These are phyloP conservation scores for Lactarius pseudohatsudake DNA, from an alignment of 768 basidiomycete species.

Conservation along the genomic window DNA sequence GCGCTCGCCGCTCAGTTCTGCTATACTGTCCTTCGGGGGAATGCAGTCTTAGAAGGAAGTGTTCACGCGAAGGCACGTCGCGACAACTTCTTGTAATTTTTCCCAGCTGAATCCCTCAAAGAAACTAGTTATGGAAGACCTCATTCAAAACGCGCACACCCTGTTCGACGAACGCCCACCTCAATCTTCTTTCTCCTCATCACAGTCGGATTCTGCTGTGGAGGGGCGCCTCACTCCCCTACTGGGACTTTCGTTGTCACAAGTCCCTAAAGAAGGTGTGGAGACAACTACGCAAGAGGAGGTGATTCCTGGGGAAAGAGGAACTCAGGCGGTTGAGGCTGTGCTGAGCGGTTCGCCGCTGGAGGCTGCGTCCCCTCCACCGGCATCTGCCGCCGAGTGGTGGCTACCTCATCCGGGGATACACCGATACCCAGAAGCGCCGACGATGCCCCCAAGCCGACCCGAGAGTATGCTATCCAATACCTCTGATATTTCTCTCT, in stretches of 20 bases:
- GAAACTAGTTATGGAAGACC: neutral
- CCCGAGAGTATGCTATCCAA: neutral
- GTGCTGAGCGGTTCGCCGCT: too few species aligned
- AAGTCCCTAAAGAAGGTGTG: neutral
- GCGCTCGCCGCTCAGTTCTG: neutral
- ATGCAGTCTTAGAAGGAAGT: neutral
- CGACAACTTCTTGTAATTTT: neutral
- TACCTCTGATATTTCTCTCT: neutral
- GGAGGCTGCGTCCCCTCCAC: neutral
- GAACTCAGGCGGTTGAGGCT: neutral
- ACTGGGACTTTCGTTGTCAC: neutral
- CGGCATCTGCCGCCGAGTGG: neutral
- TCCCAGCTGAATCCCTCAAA: neutral
- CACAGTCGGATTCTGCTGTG: neutral
- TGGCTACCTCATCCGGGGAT: neutral
- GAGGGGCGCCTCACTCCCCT: neutral
- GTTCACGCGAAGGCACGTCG: neutral
- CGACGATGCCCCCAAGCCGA: neutral
- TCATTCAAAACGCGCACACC: neutral
- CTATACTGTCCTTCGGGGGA: neutral
- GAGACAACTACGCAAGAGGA: neutral
- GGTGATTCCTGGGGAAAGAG: neutral
- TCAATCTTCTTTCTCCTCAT: neutral
- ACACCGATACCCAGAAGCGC: neutral
- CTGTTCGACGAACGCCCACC: neutral